Base-by-base conservation (phyloP, 1,284 basidiomycete genomes). In the Sporisorium reilianum region DNA sequence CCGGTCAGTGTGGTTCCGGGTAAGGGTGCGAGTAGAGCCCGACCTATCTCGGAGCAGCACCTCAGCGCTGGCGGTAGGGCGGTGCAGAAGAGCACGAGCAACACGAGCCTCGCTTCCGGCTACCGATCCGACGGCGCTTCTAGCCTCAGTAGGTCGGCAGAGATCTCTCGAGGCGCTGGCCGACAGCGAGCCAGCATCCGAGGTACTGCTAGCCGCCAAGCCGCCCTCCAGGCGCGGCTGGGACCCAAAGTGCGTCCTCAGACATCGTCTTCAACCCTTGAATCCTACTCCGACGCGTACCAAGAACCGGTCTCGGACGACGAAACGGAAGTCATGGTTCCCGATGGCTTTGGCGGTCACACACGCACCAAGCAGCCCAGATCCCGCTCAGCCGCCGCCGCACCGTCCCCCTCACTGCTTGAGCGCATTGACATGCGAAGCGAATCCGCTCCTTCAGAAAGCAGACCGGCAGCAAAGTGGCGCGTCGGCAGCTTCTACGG, bases 271-370 rank as follows among this genome's bases (percentile, higher is more conserved):
- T 23, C 22, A 34, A 8, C 51, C 11, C 6, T 32, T 30, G 11
- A 16, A 1, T 11, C 40, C 12, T 16, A 11, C n/a, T 16, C 44
- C 16, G 25, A 23, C 18, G 4, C 25, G 3, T 12, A 25, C 5
- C 50, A 48, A 44, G 55, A 62, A 1, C 18, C 30, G 14, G 28
- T 40, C 11, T 73, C 70, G 1, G 70, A 73, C 12, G 53, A 49
- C 23, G 63, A 74, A 48, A 74, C 71, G 28, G 67, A 75, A 22
- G 57, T 77, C 40, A 60, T 78, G 58, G 41, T 79, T 5, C 71
- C 79, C 0, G 79, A 80, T 36, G 79, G 79, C 22, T 80, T 80
- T 25, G 79, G 79, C 16, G 77, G 77, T n/a, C 74, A 75, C 34
- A 57, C 46, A 3, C 65, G 75, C 25, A 30, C 45, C 30, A 70